Base-by-base conservation (phyloP, 2,329 filamentous ascomycete species). In the Zymoseptoria brevis region DNA sequence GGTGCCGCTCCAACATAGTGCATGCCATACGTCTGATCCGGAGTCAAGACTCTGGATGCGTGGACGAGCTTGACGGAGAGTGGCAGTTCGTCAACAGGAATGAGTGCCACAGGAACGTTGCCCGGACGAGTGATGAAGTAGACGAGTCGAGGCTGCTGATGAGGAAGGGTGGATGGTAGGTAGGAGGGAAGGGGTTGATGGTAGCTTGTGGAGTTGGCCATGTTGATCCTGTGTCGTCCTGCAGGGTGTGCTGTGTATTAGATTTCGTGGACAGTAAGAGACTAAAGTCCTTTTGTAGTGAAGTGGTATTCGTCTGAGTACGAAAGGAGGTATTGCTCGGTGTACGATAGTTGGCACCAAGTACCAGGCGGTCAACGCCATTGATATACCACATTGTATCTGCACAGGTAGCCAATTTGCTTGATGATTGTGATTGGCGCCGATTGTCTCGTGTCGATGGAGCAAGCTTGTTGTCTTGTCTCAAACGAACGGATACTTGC, bases 41-140 rank as follows among this genome's bases (percentile, higher is more conserved):
- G 67, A 19, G 58, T 70, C 50, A 78, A 59, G 16, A 69, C 63
- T 1, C 71, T 69, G 41, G 75, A 73, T 6, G 76, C 63, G 8
- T 72, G 74, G 29, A 69, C 65, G 9, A 78, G 67, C n/a, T 70
- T 67, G 51, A 76, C 68, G 0, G 64, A 64, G 55, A 62, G 60
- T n/a, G 76, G 75, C 3, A 79, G 69, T 63, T 78, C 75, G 56
- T 79, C 77, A 5, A 69, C 71, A 19, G 76, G 74, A 13, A 78
- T 67, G 3, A 79, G 66, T 4, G 76, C 76, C 0, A 77, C 71
- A 54, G 74, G 66, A 8, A 64, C 59, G 11, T 71, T 70, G 35
- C 69, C 68, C 26, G 63, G 64, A 22, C 75, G 75, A 53, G 73
- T 66, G 57, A 79, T 72, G 64, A 74, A 77, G 65, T 71, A 75